A percentile compares a stretch with the other conserved stretches of the same genome.
phyloP scores from a whole-genome alignment of 441 rosid genomes.

The Jatropha multifida region DNA sequence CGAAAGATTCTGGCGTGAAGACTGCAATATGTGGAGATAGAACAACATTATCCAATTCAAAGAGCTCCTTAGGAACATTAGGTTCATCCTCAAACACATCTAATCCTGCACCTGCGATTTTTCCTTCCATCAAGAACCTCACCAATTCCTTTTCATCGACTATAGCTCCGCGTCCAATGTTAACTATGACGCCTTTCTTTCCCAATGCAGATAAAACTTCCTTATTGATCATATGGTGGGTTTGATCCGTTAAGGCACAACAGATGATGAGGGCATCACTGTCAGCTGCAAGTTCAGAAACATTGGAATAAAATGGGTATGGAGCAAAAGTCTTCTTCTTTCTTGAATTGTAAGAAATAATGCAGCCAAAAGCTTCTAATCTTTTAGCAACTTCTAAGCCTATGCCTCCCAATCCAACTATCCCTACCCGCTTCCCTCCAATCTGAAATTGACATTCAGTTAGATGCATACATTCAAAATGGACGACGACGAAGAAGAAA shows the following conservation, averaged over 20 bases:
- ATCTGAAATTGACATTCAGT: constrained; percentile 31
- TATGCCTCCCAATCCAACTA: constrained; percentile 52
- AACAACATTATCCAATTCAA: constrained; percentile 39
- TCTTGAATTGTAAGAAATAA: constrained; percentile 52
- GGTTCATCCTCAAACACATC: constrained; percentile 71
- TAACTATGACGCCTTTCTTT: constrained; percentile 54
- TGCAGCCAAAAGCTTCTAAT: constrained; percentile 50
- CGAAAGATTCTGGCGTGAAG: constrained; percentile 35
- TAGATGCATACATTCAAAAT: not conserved
- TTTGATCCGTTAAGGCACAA: constrained; percentile 40
- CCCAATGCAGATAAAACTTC: constrained; percentile 60
- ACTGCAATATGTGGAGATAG: constrained; percentile 37
- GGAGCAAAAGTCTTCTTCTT: constrained; percentile 26
- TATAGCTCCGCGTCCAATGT: constrained; percentile 57
- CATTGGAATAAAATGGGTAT: constrained; percentile 38
- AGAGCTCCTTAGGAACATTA: constrained; percentile 44
- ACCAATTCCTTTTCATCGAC: constrained; percentile 68
- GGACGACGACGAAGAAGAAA: not conserved
- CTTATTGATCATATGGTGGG: constrained; percentile 48
- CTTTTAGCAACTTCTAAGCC: constrained; percentile 51
- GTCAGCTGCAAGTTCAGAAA: constrained; percentile 47
- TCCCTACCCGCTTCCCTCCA: constrained; percentile 56
- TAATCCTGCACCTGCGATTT: constrained; percentile 65
- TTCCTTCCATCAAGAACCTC: constrained; percentile 38
- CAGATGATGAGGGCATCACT: constrained; percentile 49